Evolutionary conservation across 1,284 basidiomycete genomes (phyloP).

Genomic region (Lignosus rhinocerotis): DNA sequence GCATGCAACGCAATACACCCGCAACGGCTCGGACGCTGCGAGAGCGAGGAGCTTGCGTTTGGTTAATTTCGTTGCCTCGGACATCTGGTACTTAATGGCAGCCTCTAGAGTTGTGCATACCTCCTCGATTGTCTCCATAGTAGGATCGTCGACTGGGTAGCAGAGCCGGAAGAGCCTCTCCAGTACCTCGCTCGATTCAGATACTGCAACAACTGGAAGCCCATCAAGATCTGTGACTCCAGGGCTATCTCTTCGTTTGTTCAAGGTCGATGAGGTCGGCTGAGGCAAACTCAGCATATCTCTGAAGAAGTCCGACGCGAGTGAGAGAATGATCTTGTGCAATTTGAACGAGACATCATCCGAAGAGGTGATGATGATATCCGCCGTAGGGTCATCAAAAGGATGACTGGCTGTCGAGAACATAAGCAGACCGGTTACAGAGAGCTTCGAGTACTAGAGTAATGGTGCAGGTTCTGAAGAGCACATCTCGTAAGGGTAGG

Average conservation of each 20-base stretch:
- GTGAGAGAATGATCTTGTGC: constrained; percentile 37
- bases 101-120: constrained; percentile 31
- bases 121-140: constrained; percentile 14
- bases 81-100: constrained; percentile 41
- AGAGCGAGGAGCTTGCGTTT: constrained; percentile 25
- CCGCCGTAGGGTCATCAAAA: constrained; percentile 6
- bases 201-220: constrained; percentile 22
- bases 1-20: constrained; percentile 38
- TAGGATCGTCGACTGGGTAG: constrained; percentile 25
- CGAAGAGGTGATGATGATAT: constrained; percentile 26
- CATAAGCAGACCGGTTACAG: background rate
- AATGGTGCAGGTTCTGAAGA: too few relatives aligned
- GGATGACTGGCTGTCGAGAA: background rate
- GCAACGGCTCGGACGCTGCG: constrained; percentile 33
- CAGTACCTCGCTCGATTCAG: constrained; percentile 21
- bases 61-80: constrained; percentile 18
- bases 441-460: too few relatives aligned
- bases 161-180: constrained; percentile 29
- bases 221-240: background rate
- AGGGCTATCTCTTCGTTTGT: background rate
- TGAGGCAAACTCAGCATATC: constrained; percentile 39
- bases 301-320: constrained; percentile 43
- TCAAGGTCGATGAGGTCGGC: background rate
- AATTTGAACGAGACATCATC: constrained; percentile 38
- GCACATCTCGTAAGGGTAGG: too few relatives aligned